Evolutionary conservation across 169 alveolate species (phyloP), one percentile per base, ranked within the genome.

Genomic region (Hammondia hammondi): DNA sequence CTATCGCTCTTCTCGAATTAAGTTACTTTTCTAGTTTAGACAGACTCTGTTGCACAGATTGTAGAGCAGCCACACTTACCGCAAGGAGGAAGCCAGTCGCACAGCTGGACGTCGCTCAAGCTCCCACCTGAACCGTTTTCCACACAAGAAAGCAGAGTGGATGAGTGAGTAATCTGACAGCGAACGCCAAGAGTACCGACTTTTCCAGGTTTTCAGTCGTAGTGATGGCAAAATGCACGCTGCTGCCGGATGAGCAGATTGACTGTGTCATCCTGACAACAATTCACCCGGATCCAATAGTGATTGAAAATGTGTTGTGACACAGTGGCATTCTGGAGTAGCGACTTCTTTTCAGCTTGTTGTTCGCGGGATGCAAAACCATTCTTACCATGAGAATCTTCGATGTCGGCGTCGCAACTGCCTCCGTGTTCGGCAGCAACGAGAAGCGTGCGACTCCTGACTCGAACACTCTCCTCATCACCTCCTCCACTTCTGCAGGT

Each of bases 51-150:
- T 14, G 12, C 61, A 52, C 61, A 52, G 61, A 14, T 52, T 7
- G 61, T 52, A 52, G 61, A 27, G 9, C 77, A 67, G 77, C 77
- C 77, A 21, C 32, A n/a, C 87, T 77, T 77, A 77, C 87, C 27
- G 87, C 87, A 77, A 19, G 9, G 32, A 19, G 87, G 87, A 32
- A 77, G 87, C 87, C 87, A 77, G 87, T 77, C 87, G 46, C 87
- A 77, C 43, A 77, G 48, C 46, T 32, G 48, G 46, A 77, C 32
- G 87, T 24, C 87, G 56, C 6, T 32, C 56, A 77, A 1, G 46
- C 87, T 77, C 32, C 29, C 7, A 4, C 87, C 87, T 77, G 56
- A 17, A 21, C 77, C 77, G 24, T 4, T 0, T 67, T 67, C n/a
- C 77, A 67, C 77, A 67, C 77, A 27, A 17, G 27, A 17, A 0